Evolutionary conservation across 108 stramenopile genomes (phyloP).

Genomic region (Skeletonema grethae): DNA sequence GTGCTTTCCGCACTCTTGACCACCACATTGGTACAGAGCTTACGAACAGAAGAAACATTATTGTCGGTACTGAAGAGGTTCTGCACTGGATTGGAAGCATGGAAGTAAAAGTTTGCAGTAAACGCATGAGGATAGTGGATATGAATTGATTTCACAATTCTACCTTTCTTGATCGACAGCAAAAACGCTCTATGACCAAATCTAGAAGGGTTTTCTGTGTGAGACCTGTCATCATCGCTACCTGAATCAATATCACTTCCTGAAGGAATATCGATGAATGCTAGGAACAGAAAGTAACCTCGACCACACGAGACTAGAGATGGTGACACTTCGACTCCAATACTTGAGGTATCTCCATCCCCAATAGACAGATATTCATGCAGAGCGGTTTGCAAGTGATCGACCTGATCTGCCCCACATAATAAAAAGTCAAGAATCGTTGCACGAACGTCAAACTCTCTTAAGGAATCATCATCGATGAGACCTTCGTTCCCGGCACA

Average conservation of each 20-base stretch:
- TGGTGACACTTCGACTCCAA: conserved; percentile 13
- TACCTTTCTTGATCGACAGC: conserved; percentile 14
- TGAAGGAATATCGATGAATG: conserved; percentile 20
- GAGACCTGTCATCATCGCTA: not conserved
- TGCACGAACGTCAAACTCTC: conserved; percentile 29
- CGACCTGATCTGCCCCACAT: not conserved
- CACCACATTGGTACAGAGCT: conserved; percentile 19
- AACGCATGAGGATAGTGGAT: not conserved
- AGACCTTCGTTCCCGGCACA: conserved; percentile 47
- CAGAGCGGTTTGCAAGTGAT: conserved; percentile 25
- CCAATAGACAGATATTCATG: conserved; percentile 25
- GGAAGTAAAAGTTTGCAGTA: conserved; percentile 1
- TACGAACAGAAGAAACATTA: not conserved
- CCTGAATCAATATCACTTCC: not conserved
- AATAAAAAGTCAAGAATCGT: conserved; percentile 28
- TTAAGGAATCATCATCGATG: conserved; percentile 25
- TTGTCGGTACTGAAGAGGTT: not conserved
- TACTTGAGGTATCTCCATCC: conserved; percentile 22
- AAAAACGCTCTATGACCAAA: conserved; percentile 18
- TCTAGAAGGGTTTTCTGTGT: not conserved
- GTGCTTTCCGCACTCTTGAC: not conserved
- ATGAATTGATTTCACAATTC: conserved; percentile 14
- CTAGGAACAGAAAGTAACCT: conserved; percentile 23
- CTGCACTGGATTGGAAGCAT: conserved; percentile 28
- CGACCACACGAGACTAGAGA: conserved; percentile 34